Evolutionary conservation across 306 rosid species (phyloP).

Genomic region (Citrullus mucosospermus): DNA sequence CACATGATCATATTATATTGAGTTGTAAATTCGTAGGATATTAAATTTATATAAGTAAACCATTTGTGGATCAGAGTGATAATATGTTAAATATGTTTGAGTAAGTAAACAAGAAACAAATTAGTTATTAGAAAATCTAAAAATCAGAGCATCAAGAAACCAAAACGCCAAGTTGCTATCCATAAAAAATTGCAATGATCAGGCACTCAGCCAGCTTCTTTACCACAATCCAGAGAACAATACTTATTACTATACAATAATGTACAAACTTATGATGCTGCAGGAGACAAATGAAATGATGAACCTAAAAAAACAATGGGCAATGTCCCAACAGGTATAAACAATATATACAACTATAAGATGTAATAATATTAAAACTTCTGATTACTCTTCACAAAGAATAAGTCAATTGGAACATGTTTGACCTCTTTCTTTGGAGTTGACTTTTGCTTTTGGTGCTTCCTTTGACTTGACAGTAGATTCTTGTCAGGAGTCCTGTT

Average conservation of each 20-base stretch:
- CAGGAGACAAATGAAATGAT: background rate
- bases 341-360: background rate
- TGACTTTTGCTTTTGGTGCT: constrained; percentile 48
- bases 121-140: background rate
- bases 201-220: background rate
- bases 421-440: constrained; percentile 46
- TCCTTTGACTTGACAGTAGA: constrained; percentile 22
- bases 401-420: constrained; percentile 52
- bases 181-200: background rate
- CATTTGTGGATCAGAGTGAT: too few relatives aligned
- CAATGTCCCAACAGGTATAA: background rate
- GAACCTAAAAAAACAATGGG: background rate
- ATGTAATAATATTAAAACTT: constrained; percentile 6
- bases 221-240: background rate
- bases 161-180: background rate
- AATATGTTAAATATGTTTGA: too few relatives aligned
- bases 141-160: background rate
- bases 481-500: constrained; percentile 35
- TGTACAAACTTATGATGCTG: background rate
- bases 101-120: too few relatives aligned
- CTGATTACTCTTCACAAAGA: constrained; percentile 47
- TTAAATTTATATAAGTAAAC: too few relatives aligned
- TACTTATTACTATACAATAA: background rate
- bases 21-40: too few relatives aligned
- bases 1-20: too few relatives aligned